Base-by-base conservation (phyloP, 164 flowering plant genomes). In the Magnolia officinalis region DNA sequence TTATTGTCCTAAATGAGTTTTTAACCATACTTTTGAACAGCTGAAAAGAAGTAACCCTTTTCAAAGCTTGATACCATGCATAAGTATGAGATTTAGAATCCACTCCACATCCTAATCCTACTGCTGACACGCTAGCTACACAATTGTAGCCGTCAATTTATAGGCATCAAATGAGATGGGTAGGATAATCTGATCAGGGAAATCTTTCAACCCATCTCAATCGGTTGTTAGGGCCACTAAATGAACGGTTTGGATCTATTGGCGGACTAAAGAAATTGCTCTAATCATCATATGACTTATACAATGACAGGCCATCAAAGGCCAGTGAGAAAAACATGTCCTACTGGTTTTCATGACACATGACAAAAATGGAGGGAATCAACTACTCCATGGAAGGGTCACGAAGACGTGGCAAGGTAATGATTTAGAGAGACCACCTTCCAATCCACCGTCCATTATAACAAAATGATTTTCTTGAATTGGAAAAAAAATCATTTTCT, bases 351-450 rank as follows among this genome's bases (percentile, higher is more conserved):
- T 26, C 50, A 31, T 10, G 19, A n/a, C 45, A 14, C 71, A 67
- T 26, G 71, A 67, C 49, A 67, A 14, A 67, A 10, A 67, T 13
- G 8, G 19, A 29, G 8, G 31, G 71, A 13, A 31, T 37, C 13
- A 14, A 67, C 31, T 67, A 6, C 70, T 67, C 26, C 70, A 4
- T 13, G 50, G 49, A 19, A 5, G 50, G 16, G 50, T 9, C 45
- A 67, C 6, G 50, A 31, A 67, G 29, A 10, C 1, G 23, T 8
- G 11, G 68, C 29, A 21, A 23, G 19, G 72, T 19, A 50, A 50
- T 70, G 72, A 70, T 50, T n/a, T 50, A 10, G 72, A 70, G 72
- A 49, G 58, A 70, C 26, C 72, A 68, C 71, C 72, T 1, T 70
- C 72, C 52, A n/a, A 45, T 21, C 72, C 1, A 37, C 58, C 72